phyloP scores from a whole-genome alignment of 129 eudicot genomes.

The Solidago caesia region DNA sequence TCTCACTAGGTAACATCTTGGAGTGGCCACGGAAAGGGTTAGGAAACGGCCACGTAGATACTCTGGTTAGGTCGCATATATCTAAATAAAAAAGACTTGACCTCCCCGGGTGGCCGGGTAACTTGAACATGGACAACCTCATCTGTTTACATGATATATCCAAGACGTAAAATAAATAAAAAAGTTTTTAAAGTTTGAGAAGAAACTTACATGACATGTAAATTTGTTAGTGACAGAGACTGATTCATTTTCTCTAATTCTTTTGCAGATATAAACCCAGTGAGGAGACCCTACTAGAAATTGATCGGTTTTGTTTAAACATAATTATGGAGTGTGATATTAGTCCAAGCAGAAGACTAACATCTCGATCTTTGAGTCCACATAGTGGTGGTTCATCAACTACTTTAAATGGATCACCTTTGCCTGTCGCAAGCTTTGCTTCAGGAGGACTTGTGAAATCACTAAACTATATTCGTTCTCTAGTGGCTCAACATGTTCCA shows the following conservation, averaged over 20 bases:
- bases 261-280: slow-evolving; percentile 87
- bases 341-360: slow-evolving; percentile 57
- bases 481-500: slow-evolving; percentile 89
- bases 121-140: no score
- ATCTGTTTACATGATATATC: no score
- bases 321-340: slow-evolving; percentile 80
- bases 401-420: slow-evolving; percentile 52
- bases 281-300: slow-evolving; percentile 82
- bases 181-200: background rate
- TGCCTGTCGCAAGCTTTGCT: slow-evolving; percentile 92
- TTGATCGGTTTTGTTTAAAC: slow-evolving; percentile 83
- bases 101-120: no score
- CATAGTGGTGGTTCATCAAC: slow-evolving; percentile 47
- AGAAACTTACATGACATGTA: slow-evolving; percentile 3
- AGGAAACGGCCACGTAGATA: no score
- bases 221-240: slow-evolving; percentile 11
- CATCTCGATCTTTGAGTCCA: slow-evolving; percentile 65
- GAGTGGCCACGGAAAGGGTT: no score
- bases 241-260: slow-evolving; percentile 19
- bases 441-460: slow-evolving; percentile 89
- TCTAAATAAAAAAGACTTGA: no score
- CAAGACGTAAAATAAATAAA: no score
- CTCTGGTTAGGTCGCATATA: no score
- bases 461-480: slow-evolving; percentile 79
- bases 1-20: no score